Evolutionary conservation across 352 stramenopile genomes (phyloP), one percentile per base, ranked within the genome.

Genomic region (Pythium rhizo-oryzae): DNA sequence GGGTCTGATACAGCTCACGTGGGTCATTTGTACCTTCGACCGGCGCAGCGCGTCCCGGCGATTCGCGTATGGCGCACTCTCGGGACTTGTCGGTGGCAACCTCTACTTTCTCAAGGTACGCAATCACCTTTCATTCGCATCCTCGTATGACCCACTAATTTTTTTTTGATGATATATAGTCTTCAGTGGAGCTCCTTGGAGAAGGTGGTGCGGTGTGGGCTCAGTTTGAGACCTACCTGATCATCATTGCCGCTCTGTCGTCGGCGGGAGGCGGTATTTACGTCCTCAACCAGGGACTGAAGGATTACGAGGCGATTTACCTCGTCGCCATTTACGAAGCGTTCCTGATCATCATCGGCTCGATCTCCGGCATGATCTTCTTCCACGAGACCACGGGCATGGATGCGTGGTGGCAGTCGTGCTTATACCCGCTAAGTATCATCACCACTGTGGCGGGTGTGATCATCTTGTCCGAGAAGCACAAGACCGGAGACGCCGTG

Each of bases 71-170:
- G 87, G 87, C 23, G 87, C 87, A 9, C 70, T 96, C 1, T 93
- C 87, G 4, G 87, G 87, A 21, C 74, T 94, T 9, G 81, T 94
- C 23, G 87, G 87, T n/a, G 87, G 87, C 61, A 96, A 96, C 52
- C 76, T 96, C 23, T 96, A 80, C 74, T 96, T 96, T 62, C 80
- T 93, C 62, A 95, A 95, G 82, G 87, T 93, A 39, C n/a, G 30
- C 15, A 8, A 8, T 47, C 18, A 8, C 15, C 12, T 47, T 41
- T 4, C 8, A 41, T 16, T 19, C 41, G 12, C 44, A 21, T 24
- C 25, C 24, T 28, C 16, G 9, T 12, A 21, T 68, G 37, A 12
- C 39, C 49, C 28, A 66, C 19, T n/a, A 4, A 28, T 24, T 15
- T 8, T n/a, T 30, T 41, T 59, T 41, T 12, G 35, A 12, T 1